A percentile compares a stretch with the other conserved stretches of the same genome.
Evolutionary conservation across 306 rosid genomes (phyloP).

Genomic region (Quercus berberidifolia): DNA sequence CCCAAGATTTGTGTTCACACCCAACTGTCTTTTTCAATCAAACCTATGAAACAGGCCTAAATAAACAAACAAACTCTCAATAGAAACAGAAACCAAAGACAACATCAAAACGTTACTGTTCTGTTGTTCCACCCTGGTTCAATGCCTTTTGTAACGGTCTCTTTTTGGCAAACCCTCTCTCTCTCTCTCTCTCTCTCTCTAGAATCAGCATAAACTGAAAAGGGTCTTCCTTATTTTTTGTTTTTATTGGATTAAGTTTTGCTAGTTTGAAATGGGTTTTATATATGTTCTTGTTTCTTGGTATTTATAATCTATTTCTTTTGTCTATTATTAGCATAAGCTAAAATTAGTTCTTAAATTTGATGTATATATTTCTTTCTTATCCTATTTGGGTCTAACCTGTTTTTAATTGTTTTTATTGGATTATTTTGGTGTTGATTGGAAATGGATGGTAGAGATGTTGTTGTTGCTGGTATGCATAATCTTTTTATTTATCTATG

Average conservation of each 20-base stretch:
- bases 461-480: too few species aligned
- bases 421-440: too few species aligned
- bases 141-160: constrained; percentile 4
- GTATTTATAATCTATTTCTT: too few species aligned
- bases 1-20: constrained; percentile 25
- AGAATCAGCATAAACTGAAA: neutral
- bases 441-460: too few species aligned
- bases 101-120: constrained; percentile 22
- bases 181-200: constrained; percentile 3
- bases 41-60: constrained; percentile 30
- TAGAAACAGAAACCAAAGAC: constrained; percentile 17
- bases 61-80: neutral
- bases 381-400: too few species aligned
- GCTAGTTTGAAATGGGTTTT: neutral
- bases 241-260: constrained; percentile 2
- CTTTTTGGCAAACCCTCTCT: constrained; percentile 18
- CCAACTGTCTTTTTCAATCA: constrained; percentile 22
- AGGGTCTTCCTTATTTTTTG: constrained; percentile 7
- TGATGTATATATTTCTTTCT: too few species aligned
- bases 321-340: too few species aligned
- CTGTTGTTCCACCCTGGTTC: constrained; percentile 23
- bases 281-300: too few species aligned
- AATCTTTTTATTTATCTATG: too few species aligned
- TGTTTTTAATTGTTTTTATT: too few species aligned
- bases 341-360: too few species aligned